Base-by-base conservation (phyloP, 1,284 basidiomycete species). In the Austroboletus niveus region DNA sequence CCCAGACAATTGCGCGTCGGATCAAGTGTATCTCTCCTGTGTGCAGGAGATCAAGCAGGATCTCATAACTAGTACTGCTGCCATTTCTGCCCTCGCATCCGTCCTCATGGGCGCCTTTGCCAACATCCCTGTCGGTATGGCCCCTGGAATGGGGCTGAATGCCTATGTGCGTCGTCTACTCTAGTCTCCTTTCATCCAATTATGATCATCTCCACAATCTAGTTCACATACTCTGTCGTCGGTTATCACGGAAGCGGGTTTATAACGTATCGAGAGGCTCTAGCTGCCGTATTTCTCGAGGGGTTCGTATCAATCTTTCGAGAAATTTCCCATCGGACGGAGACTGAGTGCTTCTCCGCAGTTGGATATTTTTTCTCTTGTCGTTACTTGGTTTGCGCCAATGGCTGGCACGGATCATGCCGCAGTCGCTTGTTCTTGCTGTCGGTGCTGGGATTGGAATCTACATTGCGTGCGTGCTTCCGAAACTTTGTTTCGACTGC, bases 221-320 rank as follows among this genome's bases (percentile, higher is more conserved):
- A 94, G 85, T 94, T 95, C 69, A 80, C 92, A 17, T 94, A 91
- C 72, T 92, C 89, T 17, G 83, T 94, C 40, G 92, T 94, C 42
- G 92, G 92, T 8, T 86, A 83, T 69, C 85, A 92, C 59, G 90
- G 89, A 9, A 76, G 78, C 22, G 92, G 92, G 20, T 77, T 81
- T 45, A 85, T 93, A 59, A 77, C 82, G 4, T 95, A 92, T 68
- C 75, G 79, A 20, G 86, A 94, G 69, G 92, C 92, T 0, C 78
- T 94, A n/a, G 84, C 87, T 14, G 92, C 92, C 30, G 89, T 94
- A 47, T 95, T 92, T 70, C 75, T 93, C 56, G 90, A 92, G 75
- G 90, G 92, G 81, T 86, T 58, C 35, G 77, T 62, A 17, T 49
- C 32, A 11, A 43, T 39, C 42, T 41, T 49, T 15, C 14, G 9